Evolutionary conservation across 345 rosid species (phyloP), one percentile per base, ranked within the genome.

Genomic region (Raphanus raphanistrum): DNA sequence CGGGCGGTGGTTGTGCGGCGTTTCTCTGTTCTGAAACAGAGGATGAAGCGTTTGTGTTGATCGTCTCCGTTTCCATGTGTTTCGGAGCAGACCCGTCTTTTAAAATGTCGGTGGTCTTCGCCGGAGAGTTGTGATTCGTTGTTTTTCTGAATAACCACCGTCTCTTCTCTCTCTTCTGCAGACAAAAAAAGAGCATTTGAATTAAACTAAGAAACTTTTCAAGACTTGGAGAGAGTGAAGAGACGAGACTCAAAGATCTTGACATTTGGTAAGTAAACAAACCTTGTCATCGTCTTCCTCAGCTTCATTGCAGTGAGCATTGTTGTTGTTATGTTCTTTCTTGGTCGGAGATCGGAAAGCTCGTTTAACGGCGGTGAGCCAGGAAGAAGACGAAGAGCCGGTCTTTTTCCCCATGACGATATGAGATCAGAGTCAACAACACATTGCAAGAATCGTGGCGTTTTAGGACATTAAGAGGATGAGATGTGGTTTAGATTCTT

Each of bases 281-380:
- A 89, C 97, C 92, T 89, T 91, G 6, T 87, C 92, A 25, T 89
- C 91, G 63, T 88, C 93, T 73, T 88, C 90, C 7, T 88, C 92
- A 0, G 50, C 87, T 66, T 83, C 89, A 48, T 76, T 79, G 64
- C 84, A 82, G 9, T 64, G 36, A 57, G 17, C 28, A 43, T 41
- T 76, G 57, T 82, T 81, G 55, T 84, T 85, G 71, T 66, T 82
- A 60, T 63, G 79, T 26, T 67, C 76, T 79, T 70, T 87, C 79
- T 81, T 90, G 72, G 84, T 74, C n/a, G 97, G 97, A 86, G 92
- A 92, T 83, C 91, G 87, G 84, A 92, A 90, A 74, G 91, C 97
- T 73, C 95, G 88, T 86, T 92, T 92, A 38, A 92, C 93, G 71
- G 88, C 95, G 16, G 91, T 86, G 79, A 92, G 87, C 97, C 97